Evolutionary conservation across 345 rosid species (phyloP), one percentile per base, ranked within the genome.

Genomic region (Eutrema yunnanense): DNA sequence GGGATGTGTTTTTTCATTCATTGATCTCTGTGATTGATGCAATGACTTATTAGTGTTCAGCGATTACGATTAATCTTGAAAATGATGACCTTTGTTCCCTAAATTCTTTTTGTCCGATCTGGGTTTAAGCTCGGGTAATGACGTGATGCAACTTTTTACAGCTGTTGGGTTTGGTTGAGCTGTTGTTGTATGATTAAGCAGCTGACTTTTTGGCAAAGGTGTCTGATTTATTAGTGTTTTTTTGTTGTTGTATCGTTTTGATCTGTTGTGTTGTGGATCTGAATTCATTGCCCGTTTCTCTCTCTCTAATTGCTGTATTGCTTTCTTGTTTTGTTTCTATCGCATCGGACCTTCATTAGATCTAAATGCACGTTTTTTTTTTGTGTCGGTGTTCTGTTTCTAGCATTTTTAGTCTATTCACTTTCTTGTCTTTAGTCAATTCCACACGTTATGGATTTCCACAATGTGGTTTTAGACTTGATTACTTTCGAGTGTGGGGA

Each of bases 101-200:
- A 19, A 13, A 6, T 58, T 49, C 11, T 33, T 53, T 73, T 47
- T 26, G 13, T 34, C 74, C 49, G 79, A 75, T 75, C 74, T 75
- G 73, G 73, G 64, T 52, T 68, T 68, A 68, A 75, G 69, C 69
- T 53, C 27, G 6, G 12, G 10, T 30, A 2, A 1, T 70, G 56
- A 48, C 38, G 38, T 47, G 51, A 2, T 49, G 16, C 52, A 42
- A 47, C 66, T 38, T 38, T 12, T 30, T 48, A 66, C 41, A n/a
- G 1, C 19, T 5, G 6, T 27, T 16, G 32, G 62, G 0, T 27
- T 16, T 22, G 62, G 0, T 65, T 55, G 33, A 44, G 37, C 52
- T 54, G 43, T 3, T 55, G 27, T 11, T 55, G 57, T 53, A 32
- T 19, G 63, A 42, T 41, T 13, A 14, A 3, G 12, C 10, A 40